These are phyloP conservation scores for Haberlea rhodopensis DNA, from an alignment of 257 asterid genomes.

Conservation along the genomic window DNA sequence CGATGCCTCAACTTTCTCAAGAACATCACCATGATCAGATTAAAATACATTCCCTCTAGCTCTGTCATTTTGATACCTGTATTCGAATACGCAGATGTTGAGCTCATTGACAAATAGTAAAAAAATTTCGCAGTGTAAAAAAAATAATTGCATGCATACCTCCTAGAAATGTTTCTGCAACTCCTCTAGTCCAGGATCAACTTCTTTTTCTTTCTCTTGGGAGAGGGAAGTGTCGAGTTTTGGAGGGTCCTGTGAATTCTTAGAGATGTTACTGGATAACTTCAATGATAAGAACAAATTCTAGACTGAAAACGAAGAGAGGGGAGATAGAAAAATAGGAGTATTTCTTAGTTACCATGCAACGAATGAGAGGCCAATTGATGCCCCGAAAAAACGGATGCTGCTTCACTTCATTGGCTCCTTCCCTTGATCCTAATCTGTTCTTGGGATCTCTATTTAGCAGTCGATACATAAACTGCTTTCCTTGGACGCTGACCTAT, in stretches of 20 bases:
- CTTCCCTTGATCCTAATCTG: constrained; percentile 91
- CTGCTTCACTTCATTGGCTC: constrained; percentile 81
- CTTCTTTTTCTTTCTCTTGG: constrained; percentile 45
- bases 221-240: constrained; percentile 57
- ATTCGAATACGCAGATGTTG: neutral
- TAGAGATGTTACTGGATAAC: constrained; percentile 18
- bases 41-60: neutral
- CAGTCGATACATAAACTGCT: constrained; percentile 80
- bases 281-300: neutral
- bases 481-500: constrained; percentile 84
- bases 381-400: constrained; percentile 88
- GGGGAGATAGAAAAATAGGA: constrained; percentile 3
- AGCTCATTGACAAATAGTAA: neutral
- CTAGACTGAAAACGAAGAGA: neutral
- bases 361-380: constrained; percentile 92
- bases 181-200: constrained; percentile 72
- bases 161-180: constrained; percentile 74
- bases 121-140: neutral
- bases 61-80: neutral
- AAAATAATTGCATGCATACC: constrained; percentile 26
- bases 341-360: constrained; percentile 59
- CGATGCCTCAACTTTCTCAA: neutral
- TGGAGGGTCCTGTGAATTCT: constrained; percentile 63
- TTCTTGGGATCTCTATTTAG: constrained; percentile 90
- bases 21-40: neutral